Percentiles rank a stretch among this genome's conserved stretches.
These are phyloP conservation scores for Narthecium ossifragum DNA, from an alignment of 106 monocot genomes.

Conservation along the genomic window DNA sequence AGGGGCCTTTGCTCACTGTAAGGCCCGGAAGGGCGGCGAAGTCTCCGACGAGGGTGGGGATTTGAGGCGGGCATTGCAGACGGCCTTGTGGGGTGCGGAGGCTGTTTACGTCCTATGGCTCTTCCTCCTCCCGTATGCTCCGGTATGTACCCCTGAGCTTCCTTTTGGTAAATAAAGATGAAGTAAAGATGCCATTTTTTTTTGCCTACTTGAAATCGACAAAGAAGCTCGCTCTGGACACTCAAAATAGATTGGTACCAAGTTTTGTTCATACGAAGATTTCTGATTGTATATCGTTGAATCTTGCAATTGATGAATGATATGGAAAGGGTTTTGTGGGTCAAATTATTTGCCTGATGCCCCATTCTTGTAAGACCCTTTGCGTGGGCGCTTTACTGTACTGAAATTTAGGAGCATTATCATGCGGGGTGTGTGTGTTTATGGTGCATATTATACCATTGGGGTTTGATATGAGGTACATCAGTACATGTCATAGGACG, in stretches of 20 bases:
- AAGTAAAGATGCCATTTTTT: background rate
- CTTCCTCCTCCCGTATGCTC: slow-evolving; percentile 91
- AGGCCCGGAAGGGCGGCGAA: background rate
- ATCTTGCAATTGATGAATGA: background rate
- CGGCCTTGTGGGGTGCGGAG: slow-evolving; percentile 66
- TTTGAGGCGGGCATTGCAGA: slow-evolving; percentile 22
- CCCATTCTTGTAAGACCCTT: too few species aligned
- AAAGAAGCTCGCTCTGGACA: too few species aligned
- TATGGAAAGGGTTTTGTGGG: background rate
- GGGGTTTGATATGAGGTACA: too few species aligned
- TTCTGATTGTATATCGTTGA: background rate
- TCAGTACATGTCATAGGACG: too few species aligned
- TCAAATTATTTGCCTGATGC: too few species aligned
- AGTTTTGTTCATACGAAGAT: too few species aligned
- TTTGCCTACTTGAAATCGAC: background rate
- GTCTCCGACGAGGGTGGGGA: background rate
- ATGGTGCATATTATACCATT: too few species aligned
- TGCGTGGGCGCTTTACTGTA: too few species aligned
- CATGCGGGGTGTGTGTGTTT: too few species aligned
- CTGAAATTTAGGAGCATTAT: too few species aligned
- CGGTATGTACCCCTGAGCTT: slow-evolving; percentile 17
- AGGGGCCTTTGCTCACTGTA: background rate
- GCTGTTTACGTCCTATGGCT: slow-evolving; percentile 77
- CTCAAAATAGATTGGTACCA: too few species aligned
- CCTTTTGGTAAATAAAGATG: background rate